A percentile compares a stretch with the other conserved stretches of the same genome.
These are phyloP conservation scores for Paramecium pentaurelia DNA, from an alignment of 73 alveolate species.

Conservation along the genomic window DNA sequence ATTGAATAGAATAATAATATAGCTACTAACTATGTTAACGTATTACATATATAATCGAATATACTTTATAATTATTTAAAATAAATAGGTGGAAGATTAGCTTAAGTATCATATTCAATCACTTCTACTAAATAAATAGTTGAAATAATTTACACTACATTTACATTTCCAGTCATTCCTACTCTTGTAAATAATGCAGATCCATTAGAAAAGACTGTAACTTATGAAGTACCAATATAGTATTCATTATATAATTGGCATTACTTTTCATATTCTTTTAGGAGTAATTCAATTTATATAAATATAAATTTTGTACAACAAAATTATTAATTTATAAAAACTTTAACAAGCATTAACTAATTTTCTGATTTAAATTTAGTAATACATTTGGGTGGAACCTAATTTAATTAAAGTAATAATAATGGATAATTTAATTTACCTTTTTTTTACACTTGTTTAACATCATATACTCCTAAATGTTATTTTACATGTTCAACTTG, in stretches of 20 bases:
- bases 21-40: background rate
- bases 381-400: background rate
- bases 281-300: background rate
- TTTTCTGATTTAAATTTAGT: background rate
- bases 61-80: background rate
- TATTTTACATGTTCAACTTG: background rate
- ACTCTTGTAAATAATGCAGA: background rate
- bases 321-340: background rate
- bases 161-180: background rate
- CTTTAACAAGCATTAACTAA: background rate
- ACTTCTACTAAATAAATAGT: background rate
- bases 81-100: background rate
- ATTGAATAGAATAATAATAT: background rate
- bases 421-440: background rate
- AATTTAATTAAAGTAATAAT: background rate
- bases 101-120: background rate
- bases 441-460: background rate
- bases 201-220: background rate
- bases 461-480: background rate
- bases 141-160: background rate
- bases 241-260: background rate
- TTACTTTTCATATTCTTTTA: background rate
- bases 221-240: background rate
- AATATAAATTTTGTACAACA: background rate
- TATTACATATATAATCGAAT: background rate